phyloP scores from a whole-genome alignment of 768 basidiomycete genomes.

The Tricholoma saponaceum region DNA sequence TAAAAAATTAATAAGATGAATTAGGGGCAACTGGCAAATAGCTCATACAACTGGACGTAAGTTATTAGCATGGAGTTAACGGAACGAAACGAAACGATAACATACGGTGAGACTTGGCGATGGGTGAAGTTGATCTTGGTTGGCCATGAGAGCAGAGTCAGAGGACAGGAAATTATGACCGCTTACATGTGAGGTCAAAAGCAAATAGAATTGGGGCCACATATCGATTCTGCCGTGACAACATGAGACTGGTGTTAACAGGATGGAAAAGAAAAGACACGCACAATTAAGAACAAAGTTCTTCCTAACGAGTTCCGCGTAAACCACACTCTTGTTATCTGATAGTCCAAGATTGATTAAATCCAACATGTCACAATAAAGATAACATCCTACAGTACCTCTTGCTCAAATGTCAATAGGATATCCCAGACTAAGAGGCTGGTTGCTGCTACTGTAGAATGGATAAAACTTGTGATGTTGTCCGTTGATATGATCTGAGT shows the following conservation, averaged over 20 bases:
- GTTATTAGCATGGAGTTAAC: neutral
- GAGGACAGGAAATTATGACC: neutral
- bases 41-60: neutral
- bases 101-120: neutral
- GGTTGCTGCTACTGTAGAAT: neutral
- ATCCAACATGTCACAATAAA: neutral
- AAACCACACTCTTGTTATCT: constrained; percentile 1
- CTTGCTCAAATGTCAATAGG: too few relatives aligned
- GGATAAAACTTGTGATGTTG: neutral
- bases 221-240: neutral
- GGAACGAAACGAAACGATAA: neutral
- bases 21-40: neutral
- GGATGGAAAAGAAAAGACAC: neutral
- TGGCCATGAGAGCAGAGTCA: neutral
- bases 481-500: neutral
- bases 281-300: neutral
- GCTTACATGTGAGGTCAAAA: neutral
- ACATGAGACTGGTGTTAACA: neutral
- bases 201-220: neutral
- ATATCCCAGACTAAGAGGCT: neutral
- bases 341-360: neutral
- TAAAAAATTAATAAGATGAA: neutral
- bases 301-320: neutral
- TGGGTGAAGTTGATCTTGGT: neutral
- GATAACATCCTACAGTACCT: too few relatives aligned